Evolutionary conservation across 805 yeast genomes (phyloP).

Genomic region (Myxozyma neotropica): DNA sequence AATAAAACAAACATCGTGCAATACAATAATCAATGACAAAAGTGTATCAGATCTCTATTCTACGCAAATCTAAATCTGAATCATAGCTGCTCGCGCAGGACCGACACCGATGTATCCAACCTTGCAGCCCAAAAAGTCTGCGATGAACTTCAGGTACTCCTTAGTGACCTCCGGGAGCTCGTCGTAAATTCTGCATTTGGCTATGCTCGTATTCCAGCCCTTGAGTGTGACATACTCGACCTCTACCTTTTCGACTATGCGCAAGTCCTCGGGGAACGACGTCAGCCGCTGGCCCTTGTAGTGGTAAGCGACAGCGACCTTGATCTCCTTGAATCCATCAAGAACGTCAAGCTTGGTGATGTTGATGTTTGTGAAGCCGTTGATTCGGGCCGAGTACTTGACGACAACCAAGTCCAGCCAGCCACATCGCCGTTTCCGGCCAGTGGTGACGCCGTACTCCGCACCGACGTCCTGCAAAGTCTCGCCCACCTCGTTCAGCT

Average conservation of each 20-base stretch:
- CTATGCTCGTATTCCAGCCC: constrained; percentile 90
- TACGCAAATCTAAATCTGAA: constrained; percentile 7
- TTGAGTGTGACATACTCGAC: constrained; percentile 89
- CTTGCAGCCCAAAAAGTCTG: constrained; percentile 79
- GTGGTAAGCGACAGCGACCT: constrained; percentile 83
- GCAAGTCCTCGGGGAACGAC: constrained; percentile 91
- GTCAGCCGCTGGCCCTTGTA: constrained; percentile 73
- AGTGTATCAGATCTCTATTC: no score
- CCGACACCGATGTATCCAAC: constrained; percentile 98
- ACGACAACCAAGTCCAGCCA: constrained; percentile 97
- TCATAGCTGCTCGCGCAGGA: constrained; percentile 57
- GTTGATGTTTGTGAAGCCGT: constrained; percentile 92
- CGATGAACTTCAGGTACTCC: constrained; percentile 81
- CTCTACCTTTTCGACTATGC: constrained; percentile 80
- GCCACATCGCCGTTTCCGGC: constrained; percentile 98
- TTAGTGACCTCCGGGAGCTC: constrained; percentile 88
- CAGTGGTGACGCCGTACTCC: constrained; percentile 97
- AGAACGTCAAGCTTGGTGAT: constrained; percentile 94
- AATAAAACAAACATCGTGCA: no score
- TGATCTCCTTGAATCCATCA: constrained; percentile 84
- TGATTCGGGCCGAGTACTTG: constrained; percentile 85
- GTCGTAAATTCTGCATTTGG: constrained; percentile 64
- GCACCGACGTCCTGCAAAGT: constrained; percentile 89
- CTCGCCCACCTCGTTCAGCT: constrained; percentile 83
- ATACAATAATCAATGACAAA: no score